A percentile compares a stretch with the other conserved stretches of the same genome.
Evolutionary conservation across 108 stramenopile species (phyloP).

Genomic region (Skeletonema potamos): DNA sequence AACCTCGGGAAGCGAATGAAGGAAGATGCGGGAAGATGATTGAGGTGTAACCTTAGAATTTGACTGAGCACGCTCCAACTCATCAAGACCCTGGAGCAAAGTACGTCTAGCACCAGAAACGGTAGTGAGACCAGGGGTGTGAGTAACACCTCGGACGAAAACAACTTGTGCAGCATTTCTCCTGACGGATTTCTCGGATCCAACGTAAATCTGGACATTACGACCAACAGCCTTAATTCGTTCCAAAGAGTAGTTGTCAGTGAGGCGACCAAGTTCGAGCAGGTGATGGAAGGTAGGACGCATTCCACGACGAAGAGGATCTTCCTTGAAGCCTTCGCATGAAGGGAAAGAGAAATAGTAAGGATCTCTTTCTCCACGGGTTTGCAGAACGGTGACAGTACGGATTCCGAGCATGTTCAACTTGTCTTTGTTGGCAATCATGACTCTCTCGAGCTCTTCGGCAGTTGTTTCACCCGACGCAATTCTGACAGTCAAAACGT

Average conservation of each 20-base stretch:
- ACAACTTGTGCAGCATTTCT: constrained; percentile 88
- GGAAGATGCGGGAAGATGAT: constrained; percentile 92
- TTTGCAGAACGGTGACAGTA: constrained; percentile 77
- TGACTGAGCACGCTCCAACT: constrained; percentile 92
- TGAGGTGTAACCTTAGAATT: constrained; percentile 88
- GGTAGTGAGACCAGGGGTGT: constrained; percentile 81
- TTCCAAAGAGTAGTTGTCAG: constrained; percentile 82
- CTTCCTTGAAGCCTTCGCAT: constrained; percentile 79
- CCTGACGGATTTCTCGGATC: constrained; percentile 74
- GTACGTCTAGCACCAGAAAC: constrained; percentile 67
- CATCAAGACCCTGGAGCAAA: constrained; percentile 91
- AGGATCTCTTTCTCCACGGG: constrained; percentile 74
- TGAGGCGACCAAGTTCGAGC: constrained; percentile 85
- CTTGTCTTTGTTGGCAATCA: constrained; percentile 53
- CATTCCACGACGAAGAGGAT: constrained; percentile 94
- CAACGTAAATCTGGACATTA: constrained; percentile 92
- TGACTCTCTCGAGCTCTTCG: constrained; percentile 52
- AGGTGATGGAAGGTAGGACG: constrained; percentile 96
- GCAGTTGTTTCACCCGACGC: constrained; percentile 34
- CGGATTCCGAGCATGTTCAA: constrained; percentile 80
- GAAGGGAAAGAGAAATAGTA: constrained; percentile 87
- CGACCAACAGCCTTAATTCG: constrained; percentile 88
- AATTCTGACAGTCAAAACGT: constrained; percentile 85
- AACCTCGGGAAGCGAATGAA: constrained; percentile 89
- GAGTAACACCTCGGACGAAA: constrained; percentile 91